Base-by-base conservation (phyloP, 129 eudicot species). In the Saussurea involucrata region DNA sequence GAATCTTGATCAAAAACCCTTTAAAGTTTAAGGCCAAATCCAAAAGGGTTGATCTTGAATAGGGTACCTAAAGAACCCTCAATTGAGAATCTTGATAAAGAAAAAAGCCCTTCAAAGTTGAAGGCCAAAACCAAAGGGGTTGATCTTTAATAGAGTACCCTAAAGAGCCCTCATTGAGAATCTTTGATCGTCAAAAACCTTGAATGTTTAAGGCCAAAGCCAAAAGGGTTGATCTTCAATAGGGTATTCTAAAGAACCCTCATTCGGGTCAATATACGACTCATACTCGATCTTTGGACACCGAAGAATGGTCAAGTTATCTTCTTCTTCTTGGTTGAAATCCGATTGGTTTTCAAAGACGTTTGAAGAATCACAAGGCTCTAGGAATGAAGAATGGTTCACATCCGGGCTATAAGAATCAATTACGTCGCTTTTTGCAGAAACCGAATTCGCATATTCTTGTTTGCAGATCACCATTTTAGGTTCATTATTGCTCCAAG, bases 91-190 rank as follows among this genome's bases (percentile, higher is more conserved):
- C 64, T 66, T 76, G 73, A 66, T 76, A 17, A 40, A 1, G 0
- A 42, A 66, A 58, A 76, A 66, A 58, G 66, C 66, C 67, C 55
- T 27, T 76, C 72, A 42, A 27, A 33, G 7, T 42, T 83, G 73
- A 87, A 71, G 90, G 80, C 95, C 97, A 91, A 63, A 91, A 85
- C 93, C 93, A 91, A 53, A 88, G 83, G 79, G 87, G 67, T 73
- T 86, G 88, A 83, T 88, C 91, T 53, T 91, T 89, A 69, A 80
- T 84, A 9, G 88, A 80, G 74, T 71, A 83, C n/a, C 85, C 92
- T 83, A 86, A 61, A 36, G 89, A 71, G 76, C 82, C 85, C 28
- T 77, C 77, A 77, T 87, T 6, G 79, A 69, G 83, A 64, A 75
- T 65, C 64, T 66, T 27, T 76, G 73, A 66, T 76, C 24, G 28